Evolutionary conservation across 306 rosid genomes (phyloP).

Genomic region (Oemleria cerasiformis): DNA sequence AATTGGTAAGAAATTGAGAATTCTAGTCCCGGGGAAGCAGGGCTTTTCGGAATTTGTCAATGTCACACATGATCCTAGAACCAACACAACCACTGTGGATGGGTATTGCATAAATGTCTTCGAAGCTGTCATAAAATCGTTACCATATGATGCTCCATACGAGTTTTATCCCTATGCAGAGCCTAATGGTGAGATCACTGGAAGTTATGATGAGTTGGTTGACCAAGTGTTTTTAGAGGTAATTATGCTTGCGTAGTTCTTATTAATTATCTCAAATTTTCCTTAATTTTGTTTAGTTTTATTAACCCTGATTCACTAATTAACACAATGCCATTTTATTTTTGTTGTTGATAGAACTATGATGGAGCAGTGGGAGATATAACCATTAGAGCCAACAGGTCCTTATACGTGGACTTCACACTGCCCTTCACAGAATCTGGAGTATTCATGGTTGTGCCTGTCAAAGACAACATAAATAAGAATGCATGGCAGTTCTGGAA

Average conservation of each 20-base stretch:
- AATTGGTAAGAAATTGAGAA: constrained; percentile 19
- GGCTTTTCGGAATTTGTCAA: constrained; percentile 31
- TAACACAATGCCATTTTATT: constrained; percentile 25
- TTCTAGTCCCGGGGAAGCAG: constrained; percentile 30
- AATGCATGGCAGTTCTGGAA: constrained; percentile 29
- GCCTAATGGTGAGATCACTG: no score
- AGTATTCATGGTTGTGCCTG: constrained; percentile 26
- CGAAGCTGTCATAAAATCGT: no score
- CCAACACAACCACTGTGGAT: constrained; percentile 13
- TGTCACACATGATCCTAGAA: constrained; percentile 34
- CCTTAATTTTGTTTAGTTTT: constrained; percentile 15
- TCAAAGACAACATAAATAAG: neutral
- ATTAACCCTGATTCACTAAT: constrained; percentile 49
- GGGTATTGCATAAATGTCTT: no score
- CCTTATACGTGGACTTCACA: constrained; percentile 29
- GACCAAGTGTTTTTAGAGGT: no score
- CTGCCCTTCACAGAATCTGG: constrained; percentile 32
- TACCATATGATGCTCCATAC: no score
- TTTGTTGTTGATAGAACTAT: neutral
- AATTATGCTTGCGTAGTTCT: no score
- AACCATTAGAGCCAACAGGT: constrained; percentile 25
- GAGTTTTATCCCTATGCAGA: no score
- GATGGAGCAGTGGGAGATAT: constrained; percentile 38
- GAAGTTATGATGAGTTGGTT: no score
- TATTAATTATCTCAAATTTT: no score